Evolutionary conservation across 768 basidiomycete genomes (phyloP), one percentile per base, ranked within the genome.

Genomic region (Steccherinum ochraceum): DNA sequence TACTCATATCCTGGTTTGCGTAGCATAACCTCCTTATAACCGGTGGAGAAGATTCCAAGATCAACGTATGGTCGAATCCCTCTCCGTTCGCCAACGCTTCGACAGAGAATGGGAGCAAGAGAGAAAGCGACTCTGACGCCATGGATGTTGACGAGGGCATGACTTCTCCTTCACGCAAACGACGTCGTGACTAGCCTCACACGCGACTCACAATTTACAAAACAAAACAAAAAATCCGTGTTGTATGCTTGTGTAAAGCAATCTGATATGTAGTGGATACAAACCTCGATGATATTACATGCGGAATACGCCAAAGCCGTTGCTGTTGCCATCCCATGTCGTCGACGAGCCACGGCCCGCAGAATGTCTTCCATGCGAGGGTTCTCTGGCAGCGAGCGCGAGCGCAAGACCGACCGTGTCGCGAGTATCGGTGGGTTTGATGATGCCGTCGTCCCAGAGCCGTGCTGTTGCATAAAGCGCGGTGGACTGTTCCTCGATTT

Each of bases 381-480:
- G 64, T 56, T 71, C 69, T 54, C 80, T 72, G 23, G 77, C 78
- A 45, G 87, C 80, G n/a, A 97, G 72, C 10, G 85, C 87, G 5
- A 97, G 77, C n/a, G 84, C 88, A 4, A 97, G 74, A 4, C 93
- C 94, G 41, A 96, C 76, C 1, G 89, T 84, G 66, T 93, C 86
- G 50, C 93, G 75, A 0, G 93, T 96, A 60, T 96, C 93, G 7
- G 80, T 80, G 3, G 94, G 93, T 57, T 78, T 80, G 66, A 97
- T 92, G 51, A 96, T 87, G 2, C 90, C 90, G 58, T 93, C 90
- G 60, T 93, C 93, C 93, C 91, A 96, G 50, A 97, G 69, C n/a
- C 91, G 81, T 11, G 93, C 93, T 0, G 88, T 89, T 2, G 91
- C 91, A 56, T 93, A 97, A 16, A 87, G 62, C 3, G 93, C 89